Base-by-base conservation (phyloP, 2,329 filamentous ascomycete genomes). In the Colletotrichum tropicale region DNA sequence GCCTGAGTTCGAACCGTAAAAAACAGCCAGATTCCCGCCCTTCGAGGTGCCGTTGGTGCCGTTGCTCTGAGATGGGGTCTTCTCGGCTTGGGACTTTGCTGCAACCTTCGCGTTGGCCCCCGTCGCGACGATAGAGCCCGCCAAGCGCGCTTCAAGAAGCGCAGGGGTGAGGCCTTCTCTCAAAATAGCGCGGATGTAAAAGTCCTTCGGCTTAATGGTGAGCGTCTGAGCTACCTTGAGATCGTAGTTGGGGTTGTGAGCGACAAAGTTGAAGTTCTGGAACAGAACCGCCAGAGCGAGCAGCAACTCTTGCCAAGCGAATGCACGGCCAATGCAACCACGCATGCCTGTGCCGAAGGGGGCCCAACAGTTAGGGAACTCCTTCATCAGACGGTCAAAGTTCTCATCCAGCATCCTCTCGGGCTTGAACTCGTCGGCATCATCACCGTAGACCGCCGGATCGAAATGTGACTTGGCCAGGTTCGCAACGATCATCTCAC, bases 1-100 rank as follows among this genome's bases (percentile, higher is more conserved):
- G 0, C 93, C 93, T 0, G 90, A 90, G 79, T 94, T 94, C n/a
- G 91, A 93, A 2, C 93, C 93, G 78, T 93, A 95, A 26, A 92
- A 87, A 30, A 95, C 89, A n/a, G 88, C 89, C 78, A 95, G 81
- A 1, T 83, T 84, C 66, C 83, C 83, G 2, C 80, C 81, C 55
- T 66, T 72, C 32, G 34, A 65, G 5, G 30, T 6, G 3, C 65
- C 10, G 13, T 21, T n/a, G 5, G 30, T 6, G 3, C 65, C 10
- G 13, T 21, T n/a, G 21, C 36, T 26, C 6, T 67, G 6, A 48
- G 56, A 32, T 7, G 13, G 6, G 8, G 30, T 38, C 30, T 78
- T n/a, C 38, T 52, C 30, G 4, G 4, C 7, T 24, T 56, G 72
- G 4, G 55, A 10, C 21, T 56, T 69, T 5, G 58, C 24, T 4